A percentile compares a stretch with the other conserved stretches of the same genome.
Evolutionary conservation across 805 yeast genomes (phyloP).

Genomic region (Ogataea nitratoaversa): DNA sequence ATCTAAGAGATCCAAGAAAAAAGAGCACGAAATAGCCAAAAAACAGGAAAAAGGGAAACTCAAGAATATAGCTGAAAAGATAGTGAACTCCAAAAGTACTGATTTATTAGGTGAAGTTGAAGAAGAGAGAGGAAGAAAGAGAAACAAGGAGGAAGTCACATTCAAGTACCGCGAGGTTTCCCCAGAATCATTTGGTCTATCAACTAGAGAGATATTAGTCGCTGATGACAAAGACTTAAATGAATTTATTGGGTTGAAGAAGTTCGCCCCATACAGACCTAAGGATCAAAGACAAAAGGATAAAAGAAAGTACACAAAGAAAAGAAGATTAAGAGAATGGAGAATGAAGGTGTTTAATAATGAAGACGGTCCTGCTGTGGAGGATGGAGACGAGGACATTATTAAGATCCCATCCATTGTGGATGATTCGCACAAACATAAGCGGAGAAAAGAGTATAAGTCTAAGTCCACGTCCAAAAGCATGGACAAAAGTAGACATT

Average conservation of each 20-base stretch:
- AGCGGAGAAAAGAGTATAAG: constrained; percentile 9
- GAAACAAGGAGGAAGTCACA: constrained; percentile 41
- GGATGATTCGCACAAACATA: constrained; percentile 23
- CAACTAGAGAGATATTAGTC: constrained; percentile 78
- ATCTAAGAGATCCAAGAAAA: constrained; percentile 51
- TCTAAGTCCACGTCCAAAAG: constrained; percentile 1
- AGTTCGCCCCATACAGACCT: constrained; percentile 88
- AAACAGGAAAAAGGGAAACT: constrained; percentile 61
- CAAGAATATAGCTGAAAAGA: constrained; percentile 65
- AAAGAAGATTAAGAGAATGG: constrained; percentile 84
- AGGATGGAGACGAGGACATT: constrained; percentile 32
- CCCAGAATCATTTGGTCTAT: constrained; percentile 86
- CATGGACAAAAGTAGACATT: too few relatives aligned
- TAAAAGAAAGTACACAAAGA: constrained; percentile 77
- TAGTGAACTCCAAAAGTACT: constrained; percentile 70
- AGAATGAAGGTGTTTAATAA: constrained; percentile 72
- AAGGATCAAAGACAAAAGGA: constrained; percentile 70
- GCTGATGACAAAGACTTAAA: constrained; percentile 89
- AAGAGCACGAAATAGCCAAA: constrained; percentile 47
- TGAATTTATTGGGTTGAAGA: constrained; percentile 81
- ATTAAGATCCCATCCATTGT: constrained; percentile 27
- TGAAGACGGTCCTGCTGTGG: constrained; percentile 45
- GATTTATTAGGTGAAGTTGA: constrained; percentile 67
- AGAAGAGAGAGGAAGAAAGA: constrained; percentile 58
- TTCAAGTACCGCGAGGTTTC: constrained; percentile 93